phyloP scores from a whole-genome alignment of 495 filamentous ascomycete genomes.

The Xanthoparmelia taractica region DNA sequence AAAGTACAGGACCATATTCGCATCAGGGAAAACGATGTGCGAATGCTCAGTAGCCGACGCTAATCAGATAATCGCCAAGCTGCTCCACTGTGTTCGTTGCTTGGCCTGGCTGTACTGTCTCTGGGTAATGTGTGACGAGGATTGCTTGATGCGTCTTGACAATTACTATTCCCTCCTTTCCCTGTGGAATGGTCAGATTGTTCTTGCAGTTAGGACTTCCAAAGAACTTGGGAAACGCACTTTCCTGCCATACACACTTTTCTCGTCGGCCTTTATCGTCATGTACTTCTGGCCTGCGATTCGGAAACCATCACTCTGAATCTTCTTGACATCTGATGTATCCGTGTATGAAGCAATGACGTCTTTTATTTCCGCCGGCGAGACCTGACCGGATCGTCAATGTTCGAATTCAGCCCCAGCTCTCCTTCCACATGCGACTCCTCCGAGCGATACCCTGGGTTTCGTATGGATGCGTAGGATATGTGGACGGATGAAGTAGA shows the following conservation, averaged over 20 bases:
- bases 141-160: conserved; percentile 79
- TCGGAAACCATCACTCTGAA: conserved; percentile 56
- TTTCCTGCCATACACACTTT: conserved; percentile 78
- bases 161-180: conserved; percentile 69
- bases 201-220: neutral
- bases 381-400: conserved; percentile 37
- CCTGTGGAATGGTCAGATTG: conserved; percentile 42
- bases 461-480: neutral
- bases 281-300: conserved; percentile 67
- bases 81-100: conserved; percentile 57
- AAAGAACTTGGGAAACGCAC: conserved; percentile 39
- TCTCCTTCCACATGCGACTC: neutral
- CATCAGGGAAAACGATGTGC: conserved; percentile 9
- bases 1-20: conserved; percentile 24
- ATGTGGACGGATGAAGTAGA: neutral
- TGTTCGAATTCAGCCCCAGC: neutral
- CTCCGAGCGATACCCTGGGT: neutral
- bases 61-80: conserved; percentile 67
- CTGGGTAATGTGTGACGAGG: conserved; percentile 77
- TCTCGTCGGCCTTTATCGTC: conserved; percentile 61
- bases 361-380: conserved; percentile 52
- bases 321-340: conserved; percentile 38
- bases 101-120: conserved; percentile 56
- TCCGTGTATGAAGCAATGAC: conserved; percentile 44
- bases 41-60: conserved; percentile 52